Evolutionary conservation across 163 green algal species (phyloP).

Genomic region (Chlorella variabilis): DNA sequence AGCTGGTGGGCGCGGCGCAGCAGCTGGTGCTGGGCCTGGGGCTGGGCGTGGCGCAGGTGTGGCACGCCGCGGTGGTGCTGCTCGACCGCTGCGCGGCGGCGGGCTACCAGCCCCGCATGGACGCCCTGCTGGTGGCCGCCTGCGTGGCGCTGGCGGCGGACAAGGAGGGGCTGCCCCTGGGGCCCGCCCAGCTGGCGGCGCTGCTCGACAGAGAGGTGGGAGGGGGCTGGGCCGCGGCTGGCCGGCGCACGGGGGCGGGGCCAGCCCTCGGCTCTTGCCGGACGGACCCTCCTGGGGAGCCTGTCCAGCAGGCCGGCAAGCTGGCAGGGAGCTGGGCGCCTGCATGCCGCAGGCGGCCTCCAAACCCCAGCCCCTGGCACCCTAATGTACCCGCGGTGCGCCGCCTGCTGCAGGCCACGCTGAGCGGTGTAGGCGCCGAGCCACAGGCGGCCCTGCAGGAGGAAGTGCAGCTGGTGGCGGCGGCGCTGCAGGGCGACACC

Average conservation of each 20-base stretch:
- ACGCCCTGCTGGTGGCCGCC: slow-evolving; percentile 2
- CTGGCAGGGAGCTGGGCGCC: too few species aligned
- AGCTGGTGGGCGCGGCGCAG: neutral
- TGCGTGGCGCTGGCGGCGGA: slow-evolving; percentile 25
- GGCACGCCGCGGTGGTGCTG: neutral
- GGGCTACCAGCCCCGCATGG: neutral
- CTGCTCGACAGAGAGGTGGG: slow-evolving; percentile 1
- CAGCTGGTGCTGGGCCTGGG: neutral
- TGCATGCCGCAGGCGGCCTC: too few species aligned
- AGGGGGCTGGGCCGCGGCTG: neutral
- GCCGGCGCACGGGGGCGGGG: neutral
- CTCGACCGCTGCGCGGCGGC: slow-evolving; percentile 8
- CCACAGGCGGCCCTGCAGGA: neutral
- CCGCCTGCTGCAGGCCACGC: neutral
- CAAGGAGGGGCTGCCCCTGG: neutral
- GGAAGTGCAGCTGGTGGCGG: neutral
- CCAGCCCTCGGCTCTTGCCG: too few species aligned
- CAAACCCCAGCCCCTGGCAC: neutral
- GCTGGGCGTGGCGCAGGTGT: neutral
- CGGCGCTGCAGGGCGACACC: slow-evolving; percentile 12
- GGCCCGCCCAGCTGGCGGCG: neutral
- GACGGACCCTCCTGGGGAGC: too few species aligned
- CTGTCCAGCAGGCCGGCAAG: too few species aligned
- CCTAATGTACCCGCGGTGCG: too few species aligned
- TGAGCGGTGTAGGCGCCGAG: neutral